These are phyloP conservation scores for Aristolochia californica DNA, from an alignment of 164 flowering plant species.

Conservation along the genomic window DNA sequence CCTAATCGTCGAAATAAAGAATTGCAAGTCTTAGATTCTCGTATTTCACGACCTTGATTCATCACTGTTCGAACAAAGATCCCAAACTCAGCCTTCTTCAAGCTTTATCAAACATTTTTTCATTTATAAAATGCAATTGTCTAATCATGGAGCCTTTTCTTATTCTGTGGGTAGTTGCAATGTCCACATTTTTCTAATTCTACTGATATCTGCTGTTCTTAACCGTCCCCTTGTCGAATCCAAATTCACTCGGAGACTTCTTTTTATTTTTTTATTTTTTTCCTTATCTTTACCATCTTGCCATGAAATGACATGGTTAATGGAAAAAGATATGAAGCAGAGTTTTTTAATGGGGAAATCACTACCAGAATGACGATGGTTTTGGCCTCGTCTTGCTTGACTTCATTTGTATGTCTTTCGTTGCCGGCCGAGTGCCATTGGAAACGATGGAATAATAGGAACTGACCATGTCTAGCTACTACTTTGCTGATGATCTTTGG, in stretches of 20 bases:
- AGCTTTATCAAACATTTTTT: too few relatives aligned
- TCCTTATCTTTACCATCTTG: background rate
- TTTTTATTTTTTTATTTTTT: too few relatives aligned
- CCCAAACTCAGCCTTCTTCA: background rate
- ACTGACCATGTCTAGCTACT: conserved; percentile 14
- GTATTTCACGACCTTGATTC: background rate
- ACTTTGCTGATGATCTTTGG: conserved; percentile 3
- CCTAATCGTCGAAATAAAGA: background rate
- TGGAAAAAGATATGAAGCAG: background rate
- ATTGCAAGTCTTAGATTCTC: background rate
- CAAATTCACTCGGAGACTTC: background rate
- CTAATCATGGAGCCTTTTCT: conserved; percentile 23
- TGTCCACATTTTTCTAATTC: conserved; percentile 5
- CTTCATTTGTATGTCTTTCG: conserved; percentile 25
- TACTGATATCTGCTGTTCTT: background rate
- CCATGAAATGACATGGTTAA: background rate
- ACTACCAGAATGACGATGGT: conserved; percentile 21
- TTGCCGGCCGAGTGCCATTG: conserved; percentile 26
- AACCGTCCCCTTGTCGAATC: background rate
- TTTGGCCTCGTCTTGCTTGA: conserved; percentile 16
- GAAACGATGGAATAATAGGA: background rate
- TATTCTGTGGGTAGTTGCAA: conserved; percentile 9
- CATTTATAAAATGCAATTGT: background rate
- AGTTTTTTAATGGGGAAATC: conserved; percentile 12
- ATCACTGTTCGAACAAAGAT: background rate